Percentiles rank a stretch among this genome's conserved stretches.
Conservation (phyloP, 2,329 filamentous ascomycete genomes). For the Chaetomiaceae sp. region DNA sequence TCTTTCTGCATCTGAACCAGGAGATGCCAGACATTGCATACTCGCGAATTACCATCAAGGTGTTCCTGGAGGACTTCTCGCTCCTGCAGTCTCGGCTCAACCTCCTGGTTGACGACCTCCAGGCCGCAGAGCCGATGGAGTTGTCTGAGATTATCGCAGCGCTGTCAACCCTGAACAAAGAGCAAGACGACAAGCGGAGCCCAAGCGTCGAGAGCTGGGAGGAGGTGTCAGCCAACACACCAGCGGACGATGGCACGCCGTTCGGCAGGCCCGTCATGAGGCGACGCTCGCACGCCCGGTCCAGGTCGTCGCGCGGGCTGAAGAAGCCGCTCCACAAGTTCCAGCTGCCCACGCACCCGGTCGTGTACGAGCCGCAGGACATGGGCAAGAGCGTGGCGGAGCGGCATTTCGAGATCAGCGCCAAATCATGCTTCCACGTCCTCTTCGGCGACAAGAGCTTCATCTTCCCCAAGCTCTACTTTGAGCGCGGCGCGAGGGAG, state of each 20-base stretch:
- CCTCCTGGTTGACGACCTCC: constrained; percentile 75
- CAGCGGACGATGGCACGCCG: constrained; percentile 55
- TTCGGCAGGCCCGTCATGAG: constrained; percentile 37
- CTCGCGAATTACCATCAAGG: constrained; percentile 79
- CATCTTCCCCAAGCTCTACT: constrained; percentile 86
- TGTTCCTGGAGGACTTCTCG: constrained; percentile 82
- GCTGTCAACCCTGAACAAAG: constrained; percentile 70
- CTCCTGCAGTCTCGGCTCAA: constrained; percentile 81
- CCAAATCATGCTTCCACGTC: constrained; percentile 93
- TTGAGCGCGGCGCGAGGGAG: constrained; percentile 71
- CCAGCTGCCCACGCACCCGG: constrained; percentile 74
- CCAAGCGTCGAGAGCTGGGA: constrained; percentile 90
- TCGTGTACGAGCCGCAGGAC: constrained; percentile 77
- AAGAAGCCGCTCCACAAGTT: constrained; percentile 59
- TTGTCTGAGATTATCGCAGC: constrained; percentile 67
- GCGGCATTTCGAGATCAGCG: constrained; percentile 81
- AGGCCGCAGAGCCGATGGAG: constrained; percentile 64
- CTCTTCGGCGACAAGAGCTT: constrained; percentile 95
- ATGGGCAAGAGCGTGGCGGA: constrained; percentile 74
- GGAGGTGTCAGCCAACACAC: constrained; percentile 60
- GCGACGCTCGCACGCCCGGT: constrained; percentile 34
- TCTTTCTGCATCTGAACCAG: constrained; percentile 73
- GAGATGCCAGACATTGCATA: constrained; percentile 59
- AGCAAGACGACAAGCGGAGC: constrained; percentile 55
- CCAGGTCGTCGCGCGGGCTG: constrained; percentile 33